Evolutionary conservation across 2,329 filamentous ascomycete genomes (phyloP).

Genomic region (Clonostachys chloroleuca): DNA sequence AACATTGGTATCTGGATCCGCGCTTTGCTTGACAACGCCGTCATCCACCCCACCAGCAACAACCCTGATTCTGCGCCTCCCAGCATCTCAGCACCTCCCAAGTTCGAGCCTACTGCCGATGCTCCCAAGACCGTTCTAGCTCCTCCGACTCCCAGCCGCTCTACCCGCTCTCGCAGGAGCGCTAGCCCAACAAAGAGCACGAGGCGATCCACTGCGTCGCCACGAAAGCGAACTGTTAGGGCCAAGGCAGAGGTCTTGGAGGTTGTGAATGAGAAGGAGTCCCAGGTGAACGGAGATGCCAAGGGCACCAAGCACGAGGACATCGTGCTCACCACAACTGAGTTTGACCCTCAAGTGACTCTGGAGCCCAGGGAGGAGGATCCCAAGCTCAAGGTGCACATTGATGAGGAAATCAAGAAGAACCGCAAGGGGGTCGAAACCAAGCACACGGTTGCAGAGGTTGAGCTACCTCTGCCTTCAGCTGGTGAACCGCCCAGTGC

Average conservation of each 20-base stretch:
- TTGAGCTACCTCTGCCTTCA: conserved; percentile 62
- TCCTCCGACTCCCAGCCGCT: conserved; percentile 44
- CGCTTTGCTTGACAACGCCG: conserved; percentile 84
- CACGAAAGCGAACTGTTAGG: conserved; percentile 48
- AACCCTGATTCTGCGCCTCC: conserved; percentile 65
- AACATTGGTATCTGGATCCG: conserved; percentile 81
- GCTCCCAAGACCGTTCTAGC: conserved; percentile 34
- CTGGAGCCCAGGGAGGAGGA: conserved; percentile 52
- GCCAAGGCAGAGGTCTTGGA: conserved; percentile 33
- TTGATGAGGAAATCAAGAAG: conserved; percentile 59
- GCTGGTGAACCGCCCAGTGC: conserved; percentile 66
- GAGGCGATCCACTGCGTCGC: conserved; percentile 44
- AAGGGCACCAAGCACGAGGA: conserved; percentile 22
- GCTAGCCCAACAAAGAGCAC: conserved; percentile 50
- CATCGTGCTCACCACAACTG: conserved; percentile 37
- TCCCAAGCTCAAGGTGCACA: conserved; percentile 62
- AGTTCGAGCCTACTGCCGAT: conserved; percentile 51
- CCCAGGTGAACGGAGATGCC: conserved; percentile 20
- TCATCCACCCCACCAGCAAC: conserved; percentile 59
- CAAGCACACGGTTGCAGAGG: conserved; percentile 67
- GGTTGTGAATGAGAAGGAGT: conserved; percentile 14
- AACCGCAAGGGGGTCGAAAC: conserved; percentile 56
- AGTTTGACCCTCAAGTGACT: conserved; percentile 42
- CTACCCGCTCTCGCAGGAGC: conserved; percentile 48
- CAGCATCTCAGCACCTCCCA: conserved; percentile 76